Evolutionary conservation across 2,329 filamentous ascomycete species (phyloP), one percentile per base, ranked within the genome.

Genomic region (Geosmithia putterillii): DNA sequence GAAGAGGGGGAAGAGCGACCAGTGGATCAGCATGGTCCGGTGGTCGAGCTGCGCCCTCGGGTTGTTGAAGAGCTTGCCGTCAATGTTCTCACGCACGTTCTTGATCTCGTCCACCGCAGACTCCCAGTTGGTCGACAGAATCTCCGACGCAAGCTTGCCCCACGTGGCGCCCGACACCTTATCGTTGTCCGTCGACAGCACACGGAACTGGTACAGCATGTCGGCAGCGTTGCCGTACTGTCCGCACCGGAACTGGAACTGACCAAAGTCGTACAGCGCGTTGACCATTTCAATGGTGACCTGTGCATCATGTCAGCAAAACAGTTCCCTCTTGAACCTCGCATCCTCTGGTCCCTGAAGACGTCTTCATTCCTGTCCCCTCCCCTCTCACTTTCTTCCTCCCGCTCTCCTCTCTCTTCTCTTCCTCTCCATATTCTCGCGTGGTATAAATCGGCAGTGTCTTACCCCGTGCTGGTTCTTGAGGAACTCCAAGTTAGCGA

Each of bases 1-100:
- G 79, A 96, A 98, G 70, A 95, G 89, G 48, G 92, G 90, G 79
- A 96, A 98, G 48, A 98, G 81, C 39, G 86, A 82, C 89, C 92
- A 98, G 83, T 98, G 92, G 56, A 95, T 84, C 57, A 98, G 74
- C 86, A 90, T 95, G 46, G 89, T 94, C 60, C 92, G 86, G 74
- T 95, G 90, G 63, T 90, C 83, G 49, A 98, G 83, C 71, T 98
- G 92, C 47, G 86, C 89, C 51, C 95, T 78, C 22, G 90, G 86
- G 74, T 95, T 95, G 76, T 83, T 92, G 76, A 95, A 95, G 49
- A 96, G 81, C 62, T 88, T 86, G 46, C 83, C 86, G 64, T 98
- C 92, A 64, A 98, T 96, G 57, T 73, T 76, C 66, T 95, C 88
- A 67, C 87, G 86, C 49, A 94, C 84, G 66, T 92, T 94, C 58